Evolutionary conservation across 768 basidiomycete species (phyloP), one percentile per base, ranked within the genome.

Genomic region (Cubamyces sp.): DNA sequence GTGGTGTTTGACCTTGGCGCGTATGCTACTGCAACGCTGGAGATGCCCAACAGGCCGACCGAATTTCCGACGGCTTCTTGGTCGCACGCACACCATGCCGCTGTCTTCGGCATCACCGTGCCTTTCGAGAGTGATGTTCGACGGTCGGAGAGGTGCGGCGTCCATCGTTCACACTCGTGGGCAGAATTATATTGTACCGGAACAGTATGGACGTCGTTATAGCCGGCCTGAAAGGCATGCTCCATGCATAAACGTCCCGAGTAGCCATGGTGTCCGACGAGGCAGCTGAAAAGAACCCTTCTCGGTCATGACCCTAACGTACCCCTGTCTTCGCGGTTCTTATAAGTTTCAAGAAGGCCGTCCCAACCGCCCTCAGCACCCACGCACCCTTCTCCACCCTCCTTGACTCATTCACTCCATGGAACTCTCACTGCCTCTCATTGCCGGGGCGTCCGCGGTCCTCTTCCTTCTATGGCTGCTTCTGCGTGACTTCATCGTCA

Each of bases 381-480:
- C 26, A 49, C 48, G 25, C 48, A 34, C 25, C 48, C 12, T 16
- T 8, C 48, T 5, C 25, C 19, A 9, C 16, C 25, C 21, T 9
- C 26, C 12, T 7, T 16, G 8, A 26, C 26, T 16, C 25, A 26
- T 5, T 23, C 5, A 9, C 21, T 6, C 26, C 25, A 49, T 49
- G 48, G 48, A 28, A 11, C 26, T 16, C 26, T 28, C 25, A 6
- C 18, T 30, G 14, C 26, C 34, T 1, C 1, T n/a, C 16, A 28
- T 26, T 15, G 40, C 16, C 5, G 39, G 9, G 23, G 25, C 42
- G 15, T 42, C 9, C n/a, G 47, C 8, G 11, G 11, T 37, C 11
- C 41, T 54, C 53, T 54, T 41, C 21, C 8, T 43, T 7, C 11
- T 61, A 14, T 61, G 60, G 60, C 45, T 9, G 16, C 18, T 49